phyloP scores from a whole-genome alignment of 768 basidiomycete species.

The Calocybe cyanea region DNA sequence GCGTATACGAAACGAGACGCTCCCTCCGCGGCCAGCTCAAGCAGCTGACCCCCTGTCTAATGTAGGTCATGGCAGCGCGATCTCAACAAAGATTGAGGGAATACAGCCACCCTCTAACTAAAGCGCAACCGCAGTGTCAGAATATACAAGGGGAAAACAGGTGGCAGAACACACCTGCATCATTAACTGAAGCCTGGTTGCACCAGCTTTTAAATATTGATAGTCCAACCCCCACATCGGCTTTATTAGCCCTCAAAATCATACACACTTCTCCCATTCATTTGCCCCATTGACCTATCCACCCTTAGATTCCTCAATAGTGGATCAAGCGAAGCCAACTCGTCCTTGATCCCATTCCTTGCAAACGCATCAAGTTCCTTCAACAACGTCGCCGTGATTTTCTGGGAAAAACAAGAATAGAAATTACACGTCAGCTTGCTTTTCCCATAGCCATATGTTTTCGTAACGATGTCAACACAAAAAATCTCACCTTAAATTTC shows the following conservation, averaged over 20 bases:
- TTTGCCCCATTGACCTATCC: neutral
- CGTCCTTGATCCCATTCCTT: constrained; percentile 75
- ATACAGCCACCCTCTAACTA: neutral
- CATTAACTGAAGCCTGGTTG: neutral
- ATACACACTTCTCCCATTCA: constrained; percentile 5
- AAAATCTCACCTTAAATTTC: constrained; percentile 70
- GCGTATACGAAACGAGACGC: no score
- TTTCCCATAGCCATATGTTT: no score
- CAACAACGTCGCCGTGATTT: constrained; percentile 73
- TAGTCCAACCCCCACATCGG: neutral
- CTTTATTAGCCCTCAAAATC: constrained; percentile 12
- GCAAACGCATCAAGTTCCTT: constrained; percentile 86
- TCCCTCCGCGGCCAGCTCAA: no score
- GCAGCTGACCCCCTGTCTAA: no score
- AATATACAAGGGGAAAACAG: neutral
- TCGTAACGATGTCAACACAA: constrained; percentile 6
- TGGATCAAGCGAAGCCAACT: constrained; percentile 79
- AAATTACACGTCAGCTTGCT: neutral
- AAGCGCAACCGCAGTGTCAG: neutral
- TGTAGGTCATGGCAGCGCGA: no score
- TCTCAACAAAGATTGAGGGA: no score
- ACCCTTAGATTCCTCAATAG: constrained; percentile 55
- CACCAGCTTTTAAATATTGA: neutral
- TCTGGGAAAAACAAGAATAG: constrained; percentile 40
- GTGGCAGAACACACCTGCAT: neutral